These are phyloP conservation scores for Cercis canadensis DNA, from an alignment of 306 rosid species.

Conservation along the genomic window DNA sequence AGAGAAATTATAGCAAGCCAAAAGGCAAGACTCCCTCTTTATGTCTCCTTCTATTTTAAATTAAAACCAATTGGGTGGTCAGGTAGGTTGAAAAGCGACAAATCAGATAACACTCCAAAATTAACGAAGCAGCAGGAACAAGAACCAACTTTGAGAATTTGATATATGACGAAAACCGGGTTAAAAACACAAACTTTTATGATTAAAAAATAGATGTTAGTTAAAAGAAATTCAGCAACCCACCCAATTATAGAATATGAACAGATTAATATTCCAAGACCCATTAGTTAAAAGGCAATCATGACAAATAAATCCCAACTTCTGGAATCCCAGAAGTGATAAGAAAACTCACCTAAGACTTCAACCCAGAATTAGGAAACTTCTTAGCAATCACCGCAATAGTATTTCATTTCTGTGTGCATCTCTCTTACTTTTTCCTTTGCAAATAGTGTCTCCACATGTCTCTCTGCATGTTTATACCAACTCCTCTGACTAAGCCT, in stretches of 20 bases:
- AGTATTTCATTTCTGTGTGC: conserved; percentile 7
- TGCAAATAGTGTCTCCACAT: too few relatives aligned
- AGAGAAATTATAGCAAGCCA: conserved; percentile 36
- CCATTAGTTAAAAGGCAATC: background rate
- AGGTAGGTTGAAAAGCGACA: conserved; percentile 52
- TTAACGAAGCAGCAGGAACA: conserved; percentile 12
- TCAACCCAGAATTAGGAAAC: conserved; percentile 33
- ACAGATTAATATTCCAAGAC: conserved; percentile 20
- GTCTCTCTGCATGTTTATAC: conserved; percentile 40
- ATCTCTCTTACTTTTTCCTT: background rate
- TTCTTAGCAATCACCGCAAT: conserved; percentile 30
- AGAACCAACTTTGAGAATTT: conserved; percentile 29
- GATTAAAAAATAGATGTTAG: conserved; percentile 5
- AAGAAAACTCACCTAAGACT: conserved; percentile 36
- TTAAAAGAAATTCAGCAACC: conserved; percentile 30
- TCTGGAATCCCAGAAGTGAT: conserved; percentile 45
- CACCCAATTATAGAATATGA: conserved; percentile 25
- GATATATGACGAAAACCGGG: background rate
- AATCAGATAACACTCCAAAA: conserved; percentile 27
- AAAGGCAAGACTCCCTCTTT: conserved; percentile 38
- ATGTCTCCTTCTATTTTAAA: conserved; percentile 29
- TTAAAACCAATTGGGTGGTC: conserved; percentile 30
- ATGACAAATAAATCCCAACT: conserved; percentile 8
- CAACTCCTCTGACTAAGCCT: conserved; percentile 37
- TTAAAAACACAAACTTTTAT: background rate